A percentile compares a stretch with the other conserved stretches of the same genome.
Evolutionary conservation across 2,329 filamentous ascomycete species (phyloP).

Genomic region (Hypoxylon sp.): DNA sequence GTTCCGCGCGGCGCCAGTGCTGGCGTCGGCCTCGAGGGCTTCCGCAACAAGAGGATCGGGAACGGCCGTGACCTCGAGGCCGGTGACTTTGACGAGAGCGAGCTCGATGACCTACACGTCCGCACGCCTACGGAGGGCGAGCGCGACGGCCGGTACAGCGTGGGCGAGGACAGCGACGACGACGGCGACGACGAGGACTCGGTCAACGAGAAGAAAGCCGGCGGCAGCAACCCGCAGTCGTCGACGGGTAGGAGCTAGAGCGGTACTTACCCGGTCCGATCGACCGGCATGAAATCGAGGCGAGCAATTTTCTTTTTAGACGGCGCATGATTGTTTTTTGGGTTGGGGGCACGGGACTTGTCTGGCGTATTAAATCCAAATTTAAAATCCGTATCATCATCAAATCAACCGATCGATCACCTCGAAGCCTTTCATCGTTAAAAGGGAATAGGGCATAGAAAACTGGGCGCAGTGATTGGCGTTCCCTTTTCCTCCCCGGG

Average conservation of each 20-base stretch:
- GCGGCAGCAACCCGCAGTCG: constrained; percentile 11
- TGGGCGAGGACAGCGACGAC: constrained; percentile 60
- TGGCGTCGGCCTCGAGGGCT: constrained; percentile 58
- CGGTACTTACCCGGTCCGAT: constrained; percentile 3
- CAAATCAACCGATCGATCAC: no score
- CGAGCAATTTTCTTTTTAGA: constrained; percentile 21
- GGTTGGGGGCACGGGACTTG: background rate
- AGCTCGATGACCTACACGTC: constrained; percentile 70
- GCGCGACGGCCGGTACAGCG: constrained; percentile 64
- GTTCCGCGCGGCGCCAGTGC: constrained; percentile 10
- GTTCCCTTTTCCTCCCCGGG: background rate
- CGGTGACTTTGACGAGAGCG: constrained; percentile 74
- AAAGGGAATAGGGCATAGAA: background rate
- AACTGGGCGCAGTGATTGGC: background rate
- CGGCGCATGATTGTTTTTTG: constrained; percentile 20
- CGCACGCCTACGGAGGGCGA: constrained; percentile 58
- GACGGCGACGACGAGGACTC: constrained; percentile 45
- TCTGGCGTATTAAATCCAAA: background rate
- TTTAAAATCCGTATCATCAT: background rate
- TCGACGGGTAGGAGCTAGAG: constrained; percentile 31
- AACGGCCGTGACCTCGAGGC: constrained; percentile 67
- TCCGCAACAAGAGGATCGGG: constrained; percentile 58
- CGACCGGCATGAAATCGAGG: constrained; percentile 15
- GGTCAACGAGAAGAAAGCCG: constrained; percentile 20
- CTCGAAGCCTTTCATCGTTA: no score